Conservation (phyloP, 1,284 basidiomycete genomes). For the Abortiporus biennis region DNA sequence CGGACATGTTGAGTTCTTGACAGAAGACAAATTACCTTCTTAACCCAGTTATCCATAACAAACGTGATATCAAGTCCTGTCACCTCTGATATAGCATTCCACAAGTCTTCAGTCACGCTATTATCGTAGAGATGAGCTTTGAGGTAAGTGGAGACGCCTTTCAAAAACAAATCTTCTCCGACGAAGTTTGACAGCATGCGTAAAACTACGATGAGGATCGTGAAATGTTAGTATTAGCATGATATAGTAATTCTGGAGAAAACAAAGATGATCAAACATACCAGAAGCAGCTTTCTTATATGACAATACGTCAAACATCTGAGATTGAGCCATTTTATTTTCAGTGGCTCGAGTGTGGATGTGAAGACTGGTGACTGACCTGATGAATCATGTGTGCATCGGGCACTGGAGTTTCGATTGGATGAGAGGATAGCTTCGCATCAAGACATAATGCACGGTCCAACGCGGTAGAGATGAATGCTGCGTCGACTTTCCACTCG, state of each 20-base stretch:
- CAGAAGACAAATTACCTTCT: too few relatives aligned
- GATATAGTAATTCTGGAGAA: too few relatives aligned
- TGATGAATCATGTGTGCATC: conserved; percentile 84
- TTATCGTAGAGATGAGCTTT: conserved; percentile 83
- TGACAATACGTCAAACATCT: conserved; percentile 83
- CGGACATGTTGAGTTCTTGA: neutral
- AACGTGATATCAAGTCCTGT: conserved; percentile 66
- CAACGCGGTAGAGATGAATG: conserved; percentile 62
- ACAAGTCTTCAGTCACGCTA: conserved; percentile 82
- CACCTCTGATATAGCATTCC: conserved; percentile 68
- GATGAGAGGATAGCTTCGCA: conserved; percentile 86
- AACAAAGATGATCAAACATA: conserved; percentile 20
- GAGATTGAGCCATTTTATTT: conserved; percentile 34
- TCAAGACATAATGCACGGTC: conserved; percentile 75
- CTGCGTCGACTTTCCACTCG: conserved; percentile 68
- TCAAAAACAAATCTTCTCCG: conserved; percentile 82
- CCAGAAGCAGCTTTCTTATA: conserved; percentile 86
- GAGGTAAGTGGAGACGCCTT: conserved; percentile 86
- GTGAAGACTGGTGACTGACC: conserved; percentile 13
- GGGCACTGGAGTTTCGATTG: conserved; percentile 89
- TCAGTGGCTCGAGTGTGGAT: neutral
- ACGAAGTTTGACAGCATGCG: conserved; percentile 89
- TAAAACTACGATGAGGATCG: conserved; percentile 49
- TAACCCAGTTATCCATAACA: conserved; percentile 91
- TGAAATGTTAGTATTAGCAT: neutral